Conservation (phyloP, 768 basidiomycete genomes). For the Amanita rubescens region DNA sequence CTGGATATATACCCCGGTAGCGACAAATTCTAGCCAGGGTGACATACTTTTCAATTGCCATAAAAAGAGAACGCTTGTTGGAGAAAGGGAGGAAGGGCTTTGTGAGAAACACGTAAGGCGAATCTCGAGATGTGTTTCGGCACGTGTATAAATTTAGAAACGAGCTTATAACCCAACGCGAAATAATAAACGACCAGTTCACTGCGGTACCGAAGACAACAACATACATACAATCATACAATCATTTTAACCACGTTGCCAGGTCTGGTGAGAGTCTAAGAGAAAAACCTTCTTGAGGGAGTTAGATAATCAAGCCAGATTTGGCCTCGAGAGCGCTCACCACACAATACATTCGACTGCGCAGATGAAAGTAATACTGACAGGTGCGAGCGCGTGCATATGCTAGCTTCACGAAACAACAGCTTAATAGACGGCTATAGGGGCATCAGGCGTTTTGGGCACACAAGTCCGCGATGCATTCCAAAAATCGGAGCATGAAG, state of each 20-base stretch:
- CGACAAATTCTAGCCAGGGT: neutral
- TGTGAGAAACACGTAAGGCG: neutral
- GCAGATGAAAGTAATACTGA: constrained; percentile 45
- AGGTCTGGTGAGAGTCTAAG: no score
- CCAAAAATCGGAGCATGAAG: constrained; percentile 31
- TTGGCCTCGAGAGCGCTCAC: no score
- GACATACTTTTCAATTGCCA: neutral
- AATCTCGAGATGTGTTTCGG: neutral
- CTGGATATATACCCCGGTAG: neutral
- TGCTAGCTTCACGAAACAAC: neutral
- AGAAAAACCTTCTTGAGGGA: no score
- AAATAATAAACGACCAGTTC: neutral
- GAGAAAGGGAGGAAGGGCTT: neutral
- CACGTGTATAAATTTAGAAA: neutral
- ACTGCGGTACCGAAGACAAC: neutral
- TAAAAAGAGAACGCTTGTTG: neutral
- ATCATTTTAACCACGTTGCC: neutral
- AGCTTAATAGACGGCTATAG: constrained; percentile 30
- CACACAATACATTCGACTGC: neutral
- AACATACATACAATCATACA: no score
- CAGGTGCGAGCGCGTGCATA: constrained; percentile 32
- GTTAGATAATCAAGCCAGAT: no score
- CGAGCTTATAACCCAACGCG: no score
- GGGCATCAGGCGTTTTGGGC: constrained; percentile 90
- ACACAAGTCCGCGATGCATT: constrained; percentile 70